Evolutionary conservation across 768 basidiomycete genomes (phyloP).

Genomic region (Hygrocybe coccinea): DNA sequence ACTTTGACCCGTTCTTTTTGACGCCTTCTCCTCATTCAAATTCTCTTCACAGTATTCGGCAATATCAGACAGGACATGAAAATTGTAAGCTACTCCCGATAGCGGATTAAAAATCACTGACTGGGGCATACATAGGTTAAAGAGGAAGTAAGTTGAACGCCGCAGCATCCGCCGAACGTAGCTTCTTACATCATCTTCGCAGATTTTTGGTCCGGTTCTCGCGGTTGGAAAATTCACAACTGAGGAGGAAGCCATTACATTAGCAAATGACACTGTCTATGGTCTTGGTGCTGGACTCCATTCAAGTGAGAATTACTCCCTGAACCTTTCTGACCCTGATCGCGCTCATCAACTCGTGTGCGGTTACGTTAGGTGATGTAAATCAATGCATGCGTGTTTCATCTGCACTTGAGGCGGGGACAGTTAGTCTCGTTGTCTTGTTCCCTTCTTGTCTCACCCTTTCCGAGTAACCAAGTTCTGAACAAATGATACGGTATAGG

Average conservation of each 20-base stretch:
- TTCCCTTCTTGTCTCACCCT: constrained; percentile 8
- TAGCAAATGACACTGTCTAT: constrained; percentile 87
- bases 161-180: background rate
- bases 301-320: constrained; percentile 51
- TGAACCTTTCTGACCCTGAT: constrained; percentile 4
- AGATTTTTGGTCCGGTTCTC: constrained; percentile 96
- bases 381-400: constrained; percentile 88
- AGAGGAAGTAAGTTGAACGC: constrained; percentile 53
- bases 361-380: constrained; percentile 54
- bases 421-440: constrained; percentile 43
- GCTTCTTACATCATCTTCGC: constrained; percentile 3
- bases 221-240: constrained; percentile 77
- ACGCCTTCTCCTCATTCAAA: constrained; percentile 1
- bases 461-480: constrained; percentile 8
- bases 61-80: constrained; percentile 78
- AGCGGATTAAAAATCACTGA: background rate
- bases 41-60: constrained; percentile 59
- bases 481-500: constrained; percentile 35
- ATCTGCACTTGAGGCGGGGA: constrained; percentile 81
- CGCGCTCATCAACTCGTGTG: background rate
- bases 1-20: background rate
- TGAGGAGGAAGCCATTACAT: constrained; percentile 77
- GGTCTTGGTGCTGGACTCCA: constrained; percentile 91
- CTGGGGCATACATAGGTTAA: constrained; percentile 40
- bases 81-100: constrained; percentile 50